Evolutionary conservation across 768 basidiomycete species (phyloP), one percentile per base, ranked within the genome.

Genomic region (Naematelia aurantialba): DNA sequence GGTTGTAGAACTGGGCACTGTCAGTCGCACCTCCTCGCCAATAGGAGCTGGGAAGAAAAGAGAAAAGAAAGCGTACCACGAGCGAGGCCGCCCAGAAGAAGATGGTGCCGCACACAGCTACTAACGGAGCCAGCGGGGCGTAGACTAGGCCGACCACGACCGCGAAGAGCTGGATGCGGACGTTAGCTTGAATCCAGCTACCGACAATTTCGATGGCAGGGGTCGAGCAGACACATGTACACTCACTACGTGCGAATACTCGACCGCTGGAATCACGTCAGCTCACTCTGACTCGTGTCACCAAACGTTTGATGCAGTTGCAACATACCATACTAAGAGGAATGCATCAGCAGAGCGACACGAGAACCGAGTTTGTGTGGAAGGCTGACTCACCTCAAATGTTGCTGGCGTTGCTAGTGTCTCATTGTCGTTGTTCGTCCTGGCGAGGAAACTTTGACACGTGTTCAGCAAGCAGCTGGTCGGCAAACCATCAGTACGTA

Each of bases 111-210:
- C 87, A 88, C 22, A 91, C 80, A 5, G 81, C 82, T 12, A 98
- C 91, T 25, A 97, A 79, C 1, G 94, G 94, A 1, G 93, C 92
- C 5, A 98, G 79, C 17, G 94, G 93, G 0, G 93, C 89, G 68
- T 97, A 97, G 8, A 94, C 85, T 26, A 98, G 78, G 0, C 66
- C 72, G 0, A 73, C 72, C 24, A 54, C 63, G 52, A 69, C 56
- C 3, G 69, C 69, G 53, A 73, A 73, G 0, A 68, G 59, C 71
- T 73, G 30, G 2, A 31, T 24, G 25, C 48, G 30, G 58, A 44
- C 45, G 19, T 5, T 0, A 34, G 26, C 2, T 19, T 24, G 8
- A 12, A 29, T 5, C 8, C 14, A 4, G 2, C 14, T 10, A 25
- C 52, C 5, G 39, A 29, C 14, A 57, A 55, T n/a, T n/a, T n/a